phyloP scores from a whole-genome alignment of 208 protist species.

The Porcisia deanei region DNA sequence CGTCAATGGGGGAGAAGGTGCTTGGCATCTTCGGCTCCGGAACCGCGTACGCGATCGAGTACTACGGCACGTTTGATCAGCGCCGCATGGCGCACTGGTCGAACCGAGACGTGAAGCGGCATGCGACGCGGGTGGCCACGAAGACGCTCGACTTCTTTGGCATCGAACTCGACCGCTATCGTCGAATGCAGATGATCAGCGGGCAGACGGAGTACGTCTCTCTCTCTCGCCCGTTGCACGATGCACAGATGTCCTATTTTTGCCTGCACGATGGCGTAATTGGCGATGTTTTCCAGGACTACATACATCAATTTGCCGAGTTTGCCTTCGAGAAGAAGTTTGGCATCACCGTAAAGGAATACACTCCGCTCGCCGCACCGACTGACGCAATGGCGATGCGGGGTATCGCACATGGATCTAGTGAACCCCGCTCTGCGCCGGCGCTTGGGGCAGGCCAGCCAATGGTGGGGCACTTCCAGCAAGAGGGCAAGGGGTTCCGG shows the following conservation, averaged over 20 bases:
- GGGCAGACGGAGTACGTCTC: conserved; percentile 85
- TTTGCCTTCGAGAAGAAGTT: conserved; percentile 89
- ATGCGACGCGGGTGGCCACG: conserved; percentile 67
- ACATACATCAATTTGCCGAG: conserved; percentile 90
- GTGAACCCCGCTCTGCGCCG: conserved; percentile 13
- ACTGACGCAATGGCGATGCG: conserved; percentile 70
- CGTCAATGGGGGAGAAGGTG: conserved; percentile 84
- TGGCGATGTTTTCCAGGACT: conserved; percentile 78
- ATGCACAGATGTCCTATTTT: conserved; percentile 90
- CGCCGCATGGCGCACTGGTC: conserved; percentile 88
- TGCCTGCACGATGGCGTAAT: conserved; percentile 84
- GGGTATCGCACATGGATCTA: conserved; percentile 36
- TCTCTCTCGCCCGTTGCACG: conserved; percentile 78
- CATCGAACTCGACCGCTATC: conserved; percentile 86
- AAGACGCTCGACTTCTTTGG: conserved; percentile 90
- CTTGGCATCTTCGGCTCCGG: conserved; percentile 89
- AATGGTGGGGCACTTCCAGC: conserved; percentile 78
- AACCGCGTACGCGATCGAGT: conserved; percentile 83
- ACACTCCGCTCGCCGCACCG: conserved; percentile 64
- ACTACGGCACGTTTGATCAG: conserved; percentile 79
- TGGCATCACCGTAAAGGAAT: conserved; percentile 77
- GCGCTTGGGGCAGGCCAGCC: conserved; percentile 50
- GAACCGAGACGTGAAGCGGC: conserved; percentile 87
- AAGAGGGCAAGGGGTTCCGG: conserved; percentile 74
- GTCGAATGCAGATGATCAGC: conserved; percentile 88